Percentiles rank a stretch among this genome's conserved stretches.
Evolutionary conservation across 768 basidiomycete species (phyloP).

Genomic region (Pholiota molesta): DNA sequence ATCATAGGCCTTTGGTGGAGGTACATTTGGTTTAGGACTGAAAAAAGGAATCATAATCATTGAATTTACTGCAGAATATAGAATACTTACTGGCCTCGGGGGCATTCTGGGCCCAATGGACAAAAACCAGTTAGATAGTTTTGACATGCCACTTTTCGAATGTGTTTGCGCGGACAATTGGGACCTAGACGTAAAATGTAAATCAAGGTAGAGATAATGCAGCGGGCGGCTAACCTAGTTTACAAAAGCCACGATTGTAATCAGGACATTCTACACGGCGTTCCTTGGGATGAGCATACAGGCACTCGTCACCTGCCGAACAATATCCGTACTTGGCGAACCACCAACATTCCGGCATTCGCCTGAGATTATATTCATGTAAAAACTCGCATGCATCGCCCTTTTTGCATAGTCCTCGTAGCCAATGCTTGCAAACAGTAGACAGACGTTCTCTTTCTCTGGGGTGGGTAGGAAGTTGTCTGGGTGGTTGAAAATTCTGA

Average conservation of each 20-base stretch:
- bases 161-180: slow-evolving; percentile 88
- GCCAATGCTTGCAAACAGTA: slow-evolving; percentile 99
- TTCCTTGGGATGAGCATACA: slow-evolving; percentile 95
- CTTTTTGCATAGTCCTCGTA: slow-evolving; percentile 97
- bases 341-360: slow-evolving; percentile 99
- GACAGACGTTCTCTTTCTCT: slow-evolving; percentile 81
- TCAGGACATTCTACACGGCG: slow-evolving; percentile 92
- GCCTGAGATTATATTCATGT: slow-evolving; percentile 96
- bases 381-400: slow-evolving; percentile 98
- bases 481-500: slow-evolving; percentile 89
- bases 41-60: background rate
- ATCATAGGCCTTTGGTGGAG: slow-evolving; percentile 74
- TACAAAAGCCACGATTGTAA: slow-evolving; percentile 95
- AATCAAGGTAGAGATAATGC: slow-evolving; percentile 11
- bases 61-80: background rate
- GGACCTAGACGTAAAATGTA: slow-evolving; percentile 57
- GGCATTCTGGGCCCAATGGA: slow-evolving; percentile 86
- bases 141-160: slow-evolving; percentile 89
- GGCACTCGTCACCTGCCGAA: slow-evolving; percentile 94
- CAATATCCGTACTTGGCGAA: slow-evolving; percentile 98
- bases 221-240: slow-evolving; percentile 61
- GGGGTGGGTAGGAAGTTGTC: slow-evolving; percentile 80
- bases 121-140: slow-evolving; percentile 93
- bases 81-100: slow-evolving; percentile 80
- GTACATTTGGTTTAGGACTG: slow-evolving; percentile 80